These are phyloP conservation scores for Craspedostauros australis DNA, from an alignment of 108 stramenopile genomes.

Conservation along the genomic window DNA sequence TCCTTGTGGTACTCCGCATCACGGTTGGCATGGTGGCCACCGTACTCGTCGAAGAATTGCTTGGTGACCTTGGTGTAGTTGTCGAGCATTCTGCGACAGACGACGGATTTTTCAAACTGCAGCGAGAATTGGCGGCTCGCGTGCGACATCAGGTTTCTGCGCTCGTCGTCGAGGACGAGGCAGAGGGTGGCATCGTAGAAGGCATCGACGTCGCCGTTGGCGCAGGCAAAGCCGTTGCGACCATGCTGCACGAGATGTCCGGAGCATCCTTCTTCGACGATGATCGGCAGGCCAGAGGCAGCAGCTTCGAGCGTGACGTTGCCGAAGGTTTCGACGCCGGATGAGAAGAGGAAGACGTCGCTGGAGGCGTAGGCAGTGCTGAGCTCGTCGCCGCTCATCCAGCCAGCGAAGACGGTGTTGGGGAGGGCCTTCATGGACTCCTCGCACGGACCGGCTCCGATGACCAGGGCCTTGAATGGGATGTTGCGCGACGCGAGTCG, in stretches of 20 bases:
- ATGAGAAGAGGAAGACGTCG: constrained; percentile 80
- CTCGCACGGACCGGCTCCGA: constrained; percentile 57
- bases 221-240: constrained; percentile 45
- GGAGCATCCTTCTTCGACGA: constrained; percentile 65
- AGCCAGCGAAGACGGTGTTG: constrained; percentile 50
- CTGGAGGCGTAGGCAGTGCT: constrained; percentile 58
- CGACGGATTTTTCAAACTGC: constrained; percentile 33
- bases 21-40: constrained; percentile 44
- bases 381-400: constrained; percentile 56
- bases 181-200: constrained; percentile 35
- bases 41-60: constrained; percentile 40
- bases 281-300: constrained; percentile 75
- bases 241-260: constrained; percentile 54
- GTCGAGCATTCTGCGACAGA: constrained; percentile 41
- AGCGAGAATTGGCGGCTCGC: constrained; percentile 19
- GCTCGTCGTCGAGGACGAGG: constrained; percentile 26
- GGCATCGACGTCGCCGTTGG: constrained; percentile 33
- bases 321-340: constrained; percentile 78
- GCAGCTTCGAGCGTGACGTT: constrained; percentile 82
- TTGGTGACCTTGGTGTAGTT: constrained; percentile 43
- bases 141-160: constrained; percentile 22
- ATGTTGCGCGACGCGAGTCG: constrained; percentile 23
- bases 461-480: constrained; percentile 41
- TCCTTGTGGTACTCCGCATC: constrained; percentile 32
- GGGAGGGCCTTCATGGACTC: constrained; percentile 35